Conservation (phyloP, 768 basidiomycete species). For the Pisolithus orientalis region DNA sequence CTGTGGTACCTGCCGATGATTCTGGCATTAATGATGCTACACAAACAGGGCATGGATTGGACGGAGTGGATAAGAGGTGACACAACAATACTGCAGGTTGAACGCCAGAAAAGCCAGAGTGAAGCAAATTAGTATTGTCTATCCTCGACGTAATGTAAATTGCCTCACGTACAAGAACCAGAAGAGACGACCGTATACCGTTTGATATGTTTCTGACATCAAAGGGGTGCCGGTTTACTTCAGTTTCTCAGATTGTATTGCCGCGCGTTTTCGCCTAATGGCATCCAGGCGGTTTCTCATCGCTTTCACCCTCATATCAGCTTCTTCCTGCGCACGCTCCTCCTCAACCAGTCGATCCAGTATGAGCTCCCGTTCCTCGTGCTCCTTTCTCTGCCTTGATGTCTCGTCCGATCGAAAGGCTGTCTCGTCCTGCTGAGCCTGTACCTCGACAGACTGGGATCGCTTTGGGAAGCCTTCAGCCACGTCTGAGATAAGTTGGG, state of each 20-base stretch:
- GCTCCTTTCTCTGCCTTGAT: slow-evolving; percentile 45
- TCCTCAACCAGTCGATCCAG: slow-evolving; percentile 83
- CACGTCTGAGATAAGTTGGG: slow-evolving; percentile 45
- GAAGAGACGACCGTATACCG: background rate
- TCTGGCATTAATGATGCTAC: slow-evolving; percentile 89
- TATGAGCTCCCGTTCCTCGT: slow-evolving; percentile 74
- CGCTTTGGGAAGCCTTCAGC: slow-evolving; percentile 43
- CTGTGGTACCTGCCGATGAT: slow-evolving; percentile 90
- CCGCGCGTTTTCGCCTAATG: slow-evolving; percentile 42
- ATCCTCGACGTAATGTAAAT: no score
- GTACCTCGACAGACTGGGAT: slow-evolving; percentile 20
- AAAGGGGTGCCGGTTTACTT: slow-evolving; percentile 7
- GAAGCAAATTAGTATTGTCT: no score
- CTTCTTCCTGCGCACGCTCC: slow-evolving; percentile 83
- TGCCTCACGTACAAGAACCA: no score
- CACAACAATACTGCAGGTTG: no score
- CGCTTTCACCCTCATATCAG: slow-evolving; percentile 63
- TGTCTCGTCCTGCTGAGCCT: slow-evolving; percentile 10
- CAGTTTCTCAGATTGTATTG: slow-evolving; percentile 17
- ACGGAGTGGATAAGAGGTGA: slow-evolving; percentile 19
- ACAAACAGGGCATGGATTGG: slow-evolving; percentile 86
- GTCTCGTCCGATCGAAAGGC: slow-evolving; percentile 24
- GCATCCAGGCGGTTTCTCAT: slow-evolving; percentile 64
- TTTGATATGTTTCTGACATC: no score
- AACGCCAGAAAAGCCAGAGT: no score